Conservation (phyloP, 2,329 filamentous ascomycete genomes). For the Rhynchosporium secalis region DNA sequence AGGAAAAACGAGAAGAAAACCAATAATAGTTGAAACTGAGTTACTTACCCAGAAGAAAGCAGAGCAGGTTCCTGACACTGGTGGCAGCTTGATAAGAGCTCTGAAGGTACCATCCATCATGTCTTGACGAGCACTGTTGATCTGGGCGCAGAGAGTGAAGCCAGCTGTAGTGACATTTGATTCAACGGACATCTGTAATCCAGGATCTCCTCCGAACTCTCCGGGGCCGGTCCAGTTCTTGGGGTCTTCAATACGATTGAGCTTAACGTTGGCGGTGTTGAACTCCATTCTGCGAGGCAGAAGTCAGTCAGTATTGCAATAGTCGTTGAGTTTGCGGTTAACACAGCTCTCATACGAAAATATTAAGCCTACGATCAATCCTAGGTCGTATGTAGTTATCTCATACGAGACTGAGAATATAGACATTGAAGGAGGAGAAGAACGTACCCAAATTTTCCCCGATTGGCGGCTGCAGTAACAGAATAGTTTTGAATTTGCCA, state of each 20-base stretch:
- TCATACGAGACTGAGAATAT: not conserved
- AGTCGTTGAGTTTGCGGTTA: not conserved
- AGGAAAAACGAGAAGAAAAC: not conserved
- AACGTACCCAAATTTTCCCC: constrained; percentile 59
- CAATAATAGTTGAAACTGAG: not conserved
- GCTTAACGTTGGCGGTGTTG: constrained; percentile 54
- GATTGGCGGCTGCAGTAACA: constrained; percentile 55
- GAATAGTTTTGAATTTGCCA: constrained; percentile 71
- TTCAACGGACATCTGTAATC: constrained; percentile 58
- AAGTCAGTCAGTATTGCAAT: not conserved
- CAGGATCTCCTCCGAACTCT: constrained; percentile 47
- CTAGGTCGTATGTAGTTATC: too few relatives aligned
- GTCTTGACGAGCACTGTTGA: constrained; percentile 61
- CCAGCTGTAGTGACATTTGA: constrained; percentile 45
- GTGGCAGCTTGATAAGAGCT: constrained; percentile 59
- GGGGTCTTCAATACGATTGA: constrained; percentile 49
- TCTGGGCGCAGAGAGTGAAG: constrained; percentile 62
- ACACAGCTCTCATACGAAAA: too few relatives aligned
- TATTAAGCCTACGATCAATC: too few relatives aligned
- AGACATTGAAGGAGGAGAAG: not conserved
- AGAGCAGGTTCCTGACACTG: constrained; percentile 57
- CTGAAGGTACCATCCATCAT: constrained; percentile 71
- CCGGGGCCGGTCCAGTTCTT: constrained; percentile 48
- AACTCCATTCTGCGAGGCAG: constrained; percentile 52
- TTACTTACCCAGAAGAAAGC: constrained; percentile 74